A percentile compares a stretch with the other conserved stretches of the same genome.
Evolutionary conservation across 176 grass and related monocot genomes (phyloP).

Genomic region (Bonia amplexicaulis): DNA sequence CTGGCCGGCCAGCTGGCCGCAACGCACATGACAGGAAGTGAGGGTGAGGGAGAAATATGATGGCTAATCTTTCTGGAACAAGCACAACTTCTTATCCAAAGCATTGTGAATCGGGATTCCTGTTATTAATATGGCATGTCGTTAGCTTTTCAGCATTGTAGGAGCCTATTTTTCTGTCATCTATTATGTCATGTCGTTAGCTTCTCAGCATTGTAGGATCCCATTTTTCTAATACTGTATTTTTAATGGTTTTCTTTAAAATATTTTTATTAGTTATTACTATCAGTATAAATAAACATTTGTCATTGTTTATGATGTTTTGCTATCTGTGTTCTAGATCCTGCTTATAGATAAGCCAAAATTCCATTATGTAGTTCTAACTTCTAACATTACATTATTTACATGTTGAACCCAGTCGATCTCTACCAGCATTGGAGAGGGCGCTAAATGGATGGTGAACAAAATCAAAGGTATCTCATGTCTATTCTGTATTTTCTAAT

Average conservation of each 20-base stretch:
- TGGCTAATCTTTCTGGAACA: background rate
- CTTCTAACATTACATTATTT: conserved; percentile 39
- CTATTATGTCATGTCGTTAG: background rate
- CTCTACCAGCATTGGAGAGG: conserved; percentile 75
- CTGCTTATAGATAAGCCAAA: background rate
- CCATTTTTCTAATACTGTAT: background rate
- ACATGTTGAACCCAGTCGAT: conserved; percentile 56
- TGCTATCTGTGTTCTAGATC: background rate
- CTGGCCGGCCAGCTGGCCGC: too few species aligned
- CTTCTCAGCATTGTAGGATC: background rate
- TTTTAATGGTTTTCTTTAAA: background rate
- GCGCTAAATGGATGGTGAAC: conserved; percentile 98
- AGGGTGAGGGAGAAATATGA: background rate
- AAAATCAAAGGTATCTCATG: conserved; percentile 79
- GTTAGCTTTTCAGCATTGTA: background rate
- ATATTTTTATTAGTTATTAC: background rate
- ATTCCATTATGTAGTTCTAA: conserved; percentile 23
- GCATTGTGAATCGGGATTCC: background rate
- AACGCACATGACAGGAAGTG: too few species aligned
- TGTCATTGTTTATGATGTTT: background rate
- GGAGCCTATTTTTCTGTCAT: background rate
- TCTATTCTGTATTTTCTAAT: conserved; percentile 10
- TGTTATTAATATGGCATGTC: background rate
- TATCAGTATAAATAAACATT: background rate
- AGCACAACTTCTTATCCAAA: background rate